Evolutionary conservation across 768 basidiomycete species (phyloP).

Genomic region (Leccinum uliginosum): DNA sequence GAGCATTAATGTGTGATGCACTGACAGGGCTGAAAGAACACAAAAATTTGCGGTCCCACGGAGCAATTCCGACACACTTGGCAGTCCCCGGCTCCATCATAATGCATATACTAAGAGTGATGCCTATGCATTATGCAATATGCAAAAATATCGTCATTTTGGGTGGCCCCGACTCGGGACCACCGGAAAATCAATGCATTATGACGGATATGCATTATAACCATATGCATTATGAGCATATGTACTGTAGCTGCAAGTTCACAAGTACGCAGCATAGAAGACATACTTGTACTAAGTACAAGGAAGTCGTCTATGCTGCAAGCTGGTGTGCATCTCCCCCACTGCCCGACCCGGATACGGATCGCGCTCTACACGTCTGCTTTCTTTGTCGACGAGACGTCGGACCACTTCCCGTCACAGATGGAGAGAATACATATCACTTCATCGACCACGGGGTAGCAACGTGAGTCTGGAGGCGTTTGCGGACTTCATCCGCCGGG

Average conservation of each 20-base stretch:
- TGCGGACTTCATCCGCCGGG: not conserved
- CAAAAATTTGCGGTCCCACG: not conserved
- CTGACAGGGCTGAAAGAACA: not conserved
- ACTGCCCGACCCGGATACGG: not conserved
- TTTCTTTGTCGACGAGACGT: not conserved
- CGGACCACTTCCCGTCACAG: not conserved
- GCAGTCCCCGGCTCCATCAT: not conserved
- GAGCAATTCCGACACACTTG: not conserved
- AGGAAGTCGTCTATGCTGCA: not conserved
- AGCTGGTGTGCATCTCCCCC: not conserved
- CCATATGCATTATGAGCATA: not conserved
- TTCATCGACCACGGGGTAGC: not conserved
- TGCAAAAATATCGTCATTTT: not conserved
- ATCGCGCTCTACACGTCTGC: not conserved
- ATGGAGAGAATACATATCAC: not conserved
- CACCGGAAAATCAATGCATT: not conserved
- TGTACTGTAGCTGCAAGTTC: not conserved
- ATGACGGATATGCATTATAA: not conserved
- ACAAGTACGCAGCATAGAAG: too few species aligned
- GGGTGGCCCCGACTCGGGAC: not conserved
- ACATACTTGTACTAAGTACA: too few species aligned
- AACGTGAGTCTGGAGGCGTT: not conserved
- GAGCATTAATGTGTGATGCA: not conserved
- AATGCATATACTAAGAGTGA: not conserved
- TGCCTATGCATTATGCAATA: not conserved